Evolutionary conservation across 805 yeast species (phyloP).

Genomic region (Candida koratica): DNA sequence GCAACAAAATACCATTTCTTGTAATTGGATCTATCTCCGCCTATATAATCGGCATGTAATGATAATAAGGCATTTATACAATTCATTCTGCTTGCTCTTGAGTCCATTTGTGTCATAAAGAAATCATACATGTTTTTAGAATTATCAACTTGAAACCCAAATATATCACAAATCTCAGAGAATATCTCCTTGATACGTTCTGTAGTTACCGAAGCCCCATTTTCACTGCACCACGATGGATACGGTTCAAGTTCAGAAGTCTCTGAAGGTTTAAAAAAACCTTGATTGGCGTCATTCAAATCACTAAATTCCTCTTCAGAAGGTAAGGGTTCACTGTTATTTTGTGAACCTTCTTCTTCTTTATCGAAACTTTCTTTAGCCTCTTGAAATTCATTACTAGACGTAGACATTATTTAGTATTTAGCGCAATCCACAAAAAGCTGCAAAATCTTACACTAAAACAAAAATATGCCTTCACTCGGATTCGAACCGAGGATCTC

Average conservation of each 20-base stretch:
- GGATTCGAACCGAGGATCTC: constrained; percentile 25
- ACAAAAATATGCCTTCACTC: constrained; percentile 19
- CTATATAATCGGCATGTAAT: constrained; percentile 86
- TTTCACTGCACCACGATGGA: constrained; percentile 25
- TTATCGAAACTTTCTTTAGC: constrained; percentile 1
- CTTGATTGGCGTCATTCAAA: not conserved
- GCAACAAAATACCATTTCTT: constrained; percentile 92
- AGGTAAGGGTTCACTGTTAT: not conserved
- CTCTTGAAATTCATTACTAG: constrained; percentile 5
- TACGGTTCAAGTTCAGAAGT: constrained; percentile 6
- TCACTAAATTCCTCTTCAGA: constrained; percentile 1
- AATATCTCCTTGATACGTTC: constrained; percentile 62
- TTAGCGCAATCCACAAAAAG: constrained; percentile 7
- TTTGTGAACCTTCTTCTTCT: not conserved
- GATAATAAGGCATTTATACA: constrained; percentile 69
- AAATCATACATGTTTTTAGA: constrained; percentile 78
- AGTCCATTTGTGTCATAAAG: constrained; percentile 75
- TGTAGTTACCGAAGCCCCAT: constrained; percentile 22
- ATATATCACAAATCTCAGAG: constrained; percentile 50
- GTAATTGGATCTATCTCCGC: constrained; percentile 84
- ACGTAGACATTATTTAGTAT: not conserved
- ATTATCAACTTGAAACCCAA: constrained; percentile 84
- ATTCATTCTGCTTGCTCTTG: constrained; percentile 76
- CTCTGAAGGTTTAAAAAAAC: constrained; percentile 5
- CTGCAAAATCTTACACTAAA: constrained; percentile 6